Conservation (phyloP, 345 rosid genomes). For the Aurinia saxatilis region DNA sequence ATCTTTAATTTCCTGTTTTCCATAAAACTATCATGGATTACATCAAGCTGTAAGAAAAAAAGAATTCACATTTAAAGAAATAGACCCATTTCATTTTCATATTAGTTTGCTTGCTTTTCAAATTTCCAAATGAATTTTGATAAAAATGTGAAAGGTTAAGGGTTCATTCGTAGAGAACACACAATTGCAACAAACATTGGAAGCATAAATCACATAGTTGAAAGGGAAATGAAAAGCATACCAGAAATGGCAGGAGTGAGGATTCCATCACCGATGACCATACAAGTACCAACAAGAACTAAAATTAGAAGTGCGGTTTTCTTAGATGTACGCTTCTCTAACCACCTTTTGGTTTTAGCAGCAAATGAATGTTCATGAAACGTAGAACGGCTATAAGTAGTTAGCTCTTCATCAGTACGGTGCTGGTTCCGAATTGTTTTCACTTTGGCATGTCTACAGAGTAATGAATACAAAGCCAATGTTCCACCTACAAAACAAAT, state of each 20-base stretch:
- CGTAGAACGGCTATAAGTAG: constrained; percentile 82
- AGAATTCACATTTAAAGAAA: background rate
- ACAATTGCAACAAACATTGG: background rate
- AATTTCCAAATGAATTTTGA: too few species aligned
- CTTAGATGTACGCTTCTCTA: constrained; percentile 50
- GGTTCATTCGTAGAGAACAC: background rate
- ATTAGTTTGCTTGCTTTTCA: too few species aligned
- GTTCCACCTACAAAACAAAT: constrained; percentile 61
- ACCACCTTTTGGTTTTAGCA: constrained; percentile 81
- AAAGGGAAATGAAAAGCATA: background rate
- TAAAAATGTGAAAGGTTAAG: background rate
- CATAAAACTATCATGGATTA: too few species aligned
- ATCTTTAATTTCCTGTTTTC: background rate
- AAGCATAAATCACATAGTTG: background rate
- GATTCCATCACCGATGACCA: constrained; percentile 88
- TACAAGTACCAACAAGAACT: constrained; percentile 84
- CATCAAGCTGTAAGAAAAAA: too few species aligned
- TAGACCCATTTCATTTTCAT: background rate
- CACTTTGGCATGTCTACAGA: constrained; percentile 82
- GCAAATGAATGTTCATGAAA: constrained; percentile 83
- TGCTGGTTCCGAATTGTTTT: constrained; percentile 88
- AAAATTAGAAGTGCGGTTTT: constrained; percentile 60
- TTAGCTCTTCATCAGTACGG: constrained; percentile 89
- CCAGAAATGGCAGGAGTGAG: constrained; percentile 93
- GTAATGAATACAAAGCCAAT: constrained; percentile 74